phyloP scores from a whole-genome alignment of 1,284 basidiomycete species.

The Megacollybia platyphylla region DNA sequence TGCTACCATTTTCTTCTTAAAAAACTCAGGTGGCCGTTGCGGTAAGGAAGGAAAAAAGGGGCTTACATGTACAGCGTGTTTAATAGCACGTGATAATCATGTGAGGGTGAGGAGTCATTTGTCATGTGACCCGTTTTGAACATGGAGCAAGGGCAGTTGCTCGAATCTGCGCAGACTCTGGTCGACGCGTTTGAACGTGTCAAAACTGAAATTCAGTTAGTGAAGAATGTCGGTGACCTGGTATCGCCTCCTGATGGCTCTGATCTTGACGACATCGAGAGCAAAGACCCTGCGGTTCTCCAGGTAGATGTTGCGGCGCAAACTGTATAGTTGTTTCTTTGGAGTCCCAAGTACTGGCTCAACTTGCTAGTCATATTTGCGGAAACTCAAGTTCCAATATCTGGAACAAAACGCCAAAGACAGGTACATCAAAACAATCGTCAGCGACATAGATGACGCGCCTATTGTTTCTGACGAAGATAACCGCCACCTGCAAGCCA shows the following conservation, averaged over 20 bases:
- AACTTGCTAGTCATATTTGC: conserved; percentile 48
- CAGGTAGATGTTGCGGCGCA: conserved; percentile 33
- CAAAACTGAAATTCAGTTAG: conserved; percentile 20
- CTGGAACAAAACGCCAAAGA: conserved; percentile 82
- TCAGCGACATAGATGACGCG: conserved; percentile 72
- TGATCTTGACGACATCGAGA: conserved; percentile 18
- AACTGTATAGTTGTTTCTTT: conserved; percentile 20
- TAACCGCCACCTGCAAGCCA: conserved; percentile 48
- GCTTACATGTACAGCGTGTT: too few species aligned
- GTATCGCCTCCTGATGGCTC: conserved; percentile 17
- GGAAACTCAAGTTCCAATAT: conserved; percentile 79
- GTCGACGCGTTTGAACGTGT: conserved; percentile 12
- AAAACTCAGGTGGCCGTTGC: too few species aligned
- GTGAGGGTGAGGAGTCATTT: too few species aligned
- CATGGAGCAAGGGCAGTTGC: conserved; percentile 15
- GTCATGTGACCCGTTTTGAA: conserved; percentile 3
- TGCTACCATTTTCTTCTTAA: background rate
- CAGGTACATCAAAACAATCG: conserved; percentile 73
- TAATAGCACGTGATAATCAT: too few species aligned
- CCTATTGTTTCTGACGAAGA: conserved; percentile 62
- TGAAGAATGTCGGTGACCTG: conserved; percentile 20
- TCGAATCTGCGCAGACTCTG: conserved; percentile 13
- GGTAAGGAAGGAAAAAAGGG: too few species aligned
- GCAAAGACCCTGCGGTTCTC: conserved; percentile 33
- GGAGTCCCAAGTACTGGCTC: conserved; percentile 4